Conservation (phyloP, 345 rosid species). For the Eucalyptus guilfoylei region DNA sequence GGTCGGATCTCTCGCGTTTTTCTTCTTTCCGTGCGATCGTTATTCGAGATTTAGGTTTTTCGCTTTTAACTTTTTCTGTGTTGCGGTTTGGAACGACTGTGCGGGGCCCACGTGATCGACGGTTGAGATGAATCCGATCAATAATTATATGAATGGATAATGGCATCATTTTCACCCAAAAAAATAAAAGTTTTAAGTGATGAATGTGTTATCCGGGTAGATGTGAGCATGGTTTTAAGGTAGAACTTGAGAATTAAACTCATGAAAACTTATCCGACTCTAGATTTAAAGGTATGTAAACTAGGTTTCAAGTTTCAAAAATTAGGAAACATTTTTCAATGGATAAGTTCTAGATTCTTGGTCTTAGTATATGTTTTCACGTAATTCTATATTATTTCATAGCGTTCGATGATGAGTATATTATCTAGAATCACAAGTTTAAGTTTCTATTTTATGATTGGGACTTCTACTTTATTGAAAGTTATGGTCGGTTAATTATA, state of each 20-base stretch:
- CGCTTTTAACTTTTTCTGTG: not conserved
- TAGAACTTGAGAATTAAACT: no score
- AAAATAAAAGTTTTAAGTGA: not conserved
- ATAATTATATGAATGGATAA: not conserved
- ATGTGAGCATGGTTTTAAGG: no score
- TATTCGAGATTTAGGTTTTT: not conserved
- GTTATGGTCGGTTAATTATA: fast-evolving
- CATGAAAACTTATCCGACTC: no score
- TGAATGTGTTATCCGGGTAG: fast-evolving
- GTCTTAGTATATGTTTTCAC: fast-evolving
- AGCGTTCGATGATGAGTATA: fast-evolving
- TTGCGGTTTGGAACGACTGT: not conserved
- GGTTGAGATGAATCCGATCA: not conserved
- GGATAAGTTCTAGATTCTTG: fast-evolving
- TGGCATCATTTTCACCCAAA: not conserved
- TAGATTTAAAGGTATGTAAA: no score
- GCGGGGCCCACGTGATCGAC: not conserved
- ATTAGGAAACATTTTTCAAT: fast-evolving
- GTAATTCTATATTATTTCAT: fast-evolving
- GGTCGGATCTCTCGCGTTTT: not conserved
- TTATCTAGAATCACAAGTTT: fast-evolving
- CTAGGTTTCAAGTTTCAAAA: fast-evolving
- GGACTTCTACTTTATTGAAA: no score
- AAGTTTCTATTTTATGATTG: no score
- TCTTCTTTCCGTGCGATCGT: not conserved